phyloP scores from a whole-genome alignment of 768 basidiomycete species.

The Tylopilus balloui region DNA sequence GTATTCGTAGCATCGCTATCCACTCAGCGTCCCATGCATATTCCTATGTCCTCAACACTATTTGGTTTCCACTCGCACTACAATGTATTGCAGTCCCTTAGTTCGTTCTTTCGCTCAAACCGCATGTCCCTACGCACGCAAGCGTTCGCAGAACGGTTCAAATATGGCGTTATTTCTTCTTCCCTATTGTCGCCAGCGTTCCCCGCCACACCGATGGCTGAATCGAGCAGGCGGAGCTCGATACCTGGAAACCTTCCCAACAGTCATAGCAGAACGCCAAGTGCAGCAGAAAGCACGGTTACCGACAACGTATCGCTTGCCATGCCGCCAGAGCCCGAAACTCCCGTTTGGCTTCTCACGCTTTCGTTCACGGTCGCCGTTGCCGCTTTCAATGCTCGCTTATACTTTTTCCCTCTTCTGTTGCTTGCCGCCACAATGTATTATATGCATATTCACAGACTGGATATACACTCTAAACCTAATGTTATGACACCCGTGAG shows the following conservation, averaged over 20 bases:
- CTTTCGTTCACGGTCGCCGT: constrained; percentile 36
- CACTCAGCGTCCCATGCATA: constrained; percentile 8
- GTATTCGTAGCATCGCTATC: constrained; percentile 12
- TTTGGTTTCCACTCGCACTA: constrained; percentile 7
- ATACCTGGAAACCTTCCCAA: constrained; percentile 45
- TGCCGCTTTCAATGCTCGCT: constrained; percentile 41
- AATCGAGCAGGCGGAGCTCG: constrained; percentile 29
- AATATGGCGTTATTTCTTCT: constrained; percentile 79
- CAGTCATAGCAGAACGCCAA: constrained; percentile 41
- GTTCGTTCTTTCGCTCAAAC: constrained; percentile 35
- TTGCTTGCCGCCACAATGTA: constrained; percentile 37
- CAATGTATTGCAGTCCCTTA: constrained; percentile 33
- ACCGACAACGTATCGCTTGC: constrained; percentile 24
- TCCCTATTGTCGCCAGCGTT: constrained; percentile 62
- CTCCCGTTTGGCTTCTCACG: constrained; percentile 37
- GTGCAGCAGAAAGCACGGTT: constrained; percentile 29
- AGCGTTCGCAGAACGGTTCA: constrained; percentile 73
- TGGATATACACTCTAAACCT: constrained; percentile 31
- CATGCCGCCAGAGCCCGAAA: constrained; percentile 33
- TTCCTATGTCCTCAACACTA: neutral
- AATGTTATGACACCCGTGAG: constrained; percentile 54
- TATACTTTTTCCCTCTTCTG: constrained; percentile 39
- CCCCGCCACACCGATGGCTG: constrained; percentile 35
- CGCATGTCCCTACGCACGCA: constrained; percentile 35
- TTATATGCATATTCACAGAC: constrained; percentile 37